Base-by-base conservation (phyloP, 2,329 filamentous ascomycete genomes). In the Aspergillus ustus region DNA sequence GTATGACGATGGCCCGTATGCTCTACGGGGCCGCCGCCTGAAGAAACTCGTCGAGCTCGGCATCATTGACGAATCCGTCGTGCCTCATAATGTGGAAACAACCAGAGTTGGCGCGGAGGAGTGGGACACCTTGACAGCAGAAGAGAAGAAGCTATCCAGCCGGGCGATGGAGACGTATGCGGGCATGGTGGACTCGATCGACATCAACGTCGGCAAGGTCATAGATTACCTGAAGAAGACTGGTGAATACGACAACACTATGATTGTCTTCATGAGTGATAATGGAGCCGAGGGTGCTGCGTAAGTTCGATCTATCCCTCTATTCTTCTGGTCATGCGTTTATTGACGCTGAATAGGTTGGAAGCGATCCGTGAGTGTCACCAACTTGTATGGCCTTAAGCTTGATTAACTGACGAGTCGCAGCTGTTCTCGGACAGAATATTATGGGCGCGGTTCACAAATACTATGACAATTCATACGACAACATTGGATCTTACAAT, bases 1-100 rank as follows among this genome's bases (percentile, higher is more conserved):
- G 1, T 85, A 85, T 63, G 78, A 84, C 57, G 78, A 82, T 0
- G 83, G 83, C 0, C 83, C 83, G 1, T 77, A 83, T 45, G 81
- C 73, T 0, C 72, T 85, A 6, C 74, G 83, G 2, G 62, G 75
- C 40, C 71, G 74, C 34, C 78, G 84, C 2, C 71, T 85, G 13
- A 72, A 79, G 57, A 74, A 72, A 4, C 76, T 85, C 52, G n/a
- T n/a, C 13, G 25, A 55, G 25, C n/a, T 55, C 20, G 52, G 52
- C 15, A 55, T 55, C 40, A 79, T 81, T 57, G 76, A 82, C 46
- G 69, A 81, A 19, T 79, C 80, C 4, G 70, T 83, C 52, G 75
- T 82, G 28, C 67, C 76, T 1, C 67, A 75, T 20, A 74, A 80
- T 49, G 78, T 81, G 17, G 74, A 76, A 45, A 76, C 81, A 0